A percentile compares a stretch with the other conserved stretches of the same genome.
phyloP scores from a whole-genome alignment of 768 basidiomycete species.

The Suillus subalutaceus region DNA sequence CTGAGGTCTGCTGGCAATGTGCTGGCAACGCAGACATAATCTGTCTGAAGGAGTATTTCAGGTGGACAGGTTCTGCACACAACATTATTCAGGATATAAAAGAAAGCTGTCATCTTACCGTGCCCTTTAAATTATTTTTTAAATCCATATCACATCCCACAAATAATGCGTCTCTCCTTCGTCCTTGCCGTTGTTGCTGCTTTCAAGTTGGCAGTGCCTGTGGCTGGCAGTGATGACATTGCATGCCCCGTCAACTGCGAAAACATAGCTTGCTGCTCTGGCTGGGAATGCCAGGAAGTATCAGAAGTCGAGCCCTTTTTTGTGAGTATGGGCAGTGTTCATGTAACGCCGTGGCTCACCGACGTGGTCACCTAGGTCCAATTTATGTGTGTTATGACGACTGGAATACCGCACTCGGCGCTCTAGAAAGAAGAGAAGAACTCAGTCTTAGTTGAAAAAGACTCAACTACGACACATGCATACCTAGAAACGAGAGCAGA shows the following conservation, averaged over 20 bases:
- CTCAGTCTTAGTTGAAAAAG: too few relatives aligned
- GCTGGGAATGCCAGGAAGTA: too few relatives aligned
- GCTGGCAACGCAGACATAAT: not conserved
- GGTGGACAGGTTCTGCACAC: not conserved
- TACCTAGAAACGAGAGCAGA: too few relatives aligned
- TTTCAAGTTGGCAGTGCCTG: not conserved
- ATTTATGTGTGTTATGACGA: not conserved
- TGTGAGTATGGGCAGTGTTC: not conserved
- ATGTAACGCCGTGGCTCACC: not conserved
- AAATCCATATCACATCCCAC: not conserved
- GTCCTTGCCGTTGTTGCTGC: not conserved
- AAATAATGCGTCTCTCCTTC: not conserved
- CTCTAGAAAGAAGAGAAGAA: too few relatives aligned
- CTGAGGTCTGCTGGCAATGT: not conserved
- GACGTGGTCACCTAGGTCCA: not conserved
- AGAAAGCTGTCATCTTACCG: not conserved
- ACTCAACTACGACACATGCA: too few relatives aligned
- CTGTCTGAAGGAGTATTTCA: not conserved
- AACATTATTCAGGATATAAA: not conserved
- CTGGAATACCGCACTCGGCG: too few relatives aligned
- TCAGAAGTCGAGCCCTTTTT: too few relatives aligned
- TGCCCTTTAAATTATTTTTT: not conserved
- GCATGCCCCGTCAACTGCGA: too few relatives aligned
- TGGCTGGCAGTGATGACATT: not conserved
- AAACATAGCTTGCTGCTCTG: too few relatives aligned